Evolutionary conservation across 2,329 filamentous ascomycete species (phyloP).

Genomic region (Aspergillus arachidicola): DNA sequence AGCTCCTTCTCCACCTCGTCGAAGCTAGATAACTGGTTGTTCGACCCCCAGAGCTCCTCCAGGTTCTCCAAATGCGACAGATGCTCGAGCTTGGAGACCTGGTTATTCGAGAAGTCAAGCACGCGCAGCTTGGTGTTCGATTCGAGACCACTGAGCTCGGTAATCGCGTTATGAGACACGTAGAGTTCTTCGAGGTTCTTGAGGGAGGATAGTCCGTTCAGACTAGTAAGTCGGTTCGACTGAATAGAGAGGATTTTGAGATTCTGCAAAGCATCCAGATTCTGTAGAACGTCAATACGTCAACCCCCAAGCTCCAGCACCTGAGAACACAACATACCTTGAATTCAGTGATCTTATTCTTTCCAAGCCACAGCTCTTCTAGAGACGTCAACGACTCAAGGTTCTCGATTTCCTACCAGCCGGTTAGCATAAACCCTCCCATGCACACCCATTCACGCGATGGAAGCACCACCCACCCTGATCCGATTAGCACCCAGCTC

Average conservation of each 20-base stretch:
- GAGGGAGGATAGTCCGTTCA: conserved; percentile 74
- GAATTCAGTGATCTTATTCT: conserved; percentile 92
- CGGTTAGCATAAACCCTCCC: conserved; percentile 2
- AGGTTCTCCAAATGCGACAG: conserved; percentile 69
- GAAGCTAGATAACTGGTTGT: conserved; percentile 80
- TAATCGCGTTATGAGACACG: conserved; percentile 91
- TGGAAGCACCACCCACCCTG: conserved; percentile 51
- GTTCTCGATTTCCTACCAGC: conserved; percentile 71
- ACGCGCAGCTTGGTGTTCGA: conserved; percentile 68
- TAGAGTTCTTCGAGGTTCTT: conserved; percentile 87
- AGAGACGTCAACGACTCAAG: conserved; percentile 75
- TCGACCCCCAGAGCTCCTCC: conserved; percentile 93
- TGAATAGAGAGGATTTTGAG: conserved; percentile 91
- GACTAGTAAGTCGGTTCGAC: conserved; percentile 83
- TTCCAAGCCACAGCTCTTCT: conserved; percentile 91
- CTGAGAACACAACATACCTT: conserved; percentile 47
- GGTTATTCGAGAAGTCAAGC: conserved; percentile 88
- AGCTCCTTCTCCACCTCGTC: conserved; percentile 76
- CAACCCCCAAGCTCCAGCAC: not conserved
- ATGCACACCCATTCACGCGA: not conserved
- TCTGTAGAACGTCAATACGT: conserved; percentile 36
- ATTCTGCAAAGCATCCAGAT: conserved; percentile 73
- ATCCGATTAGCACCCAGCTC: conserved; percentile 94
- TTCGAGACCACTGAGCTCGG: conserved; percentile 73
- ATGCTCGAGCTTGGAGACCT: conserved; percentile 73